phyloP scores from a whole-genome alignment of 140 eudicot species.

The Cichorium intybus region DNA sequence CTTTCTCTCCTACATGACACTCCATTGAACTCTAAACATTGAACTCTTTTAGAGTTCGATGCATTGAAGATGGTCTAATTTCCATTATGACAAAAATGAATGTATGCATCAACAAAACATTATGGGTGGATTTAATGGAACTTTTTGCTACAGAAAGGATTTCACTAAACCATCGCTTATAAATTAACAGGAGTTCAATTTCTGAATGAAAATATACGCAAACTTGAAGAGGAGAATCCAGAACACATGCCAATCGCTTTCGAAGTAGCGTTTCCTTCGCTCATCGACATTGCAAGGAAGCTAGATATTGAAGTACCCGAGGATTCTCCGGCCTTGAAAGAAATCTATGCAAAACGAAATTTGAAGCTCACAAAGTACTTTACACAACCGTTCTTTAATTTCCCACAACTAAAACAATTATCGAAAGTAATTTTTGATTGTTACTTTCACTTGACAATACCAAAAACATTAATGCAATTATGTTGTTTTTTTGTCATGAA shows the following conservation, averaged over 20 bases:
- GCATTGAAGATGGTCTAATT: too few species aligned
- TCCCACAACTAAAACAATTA: neutral
- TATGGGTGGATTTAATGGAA: neutral
- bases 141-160: neutral
- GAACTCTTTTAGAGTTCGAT: too few species aligned
- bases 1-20: too few species aligned
- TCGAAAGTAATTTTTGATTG: neutral
- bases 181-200: conserved; percentile 47
- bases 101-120: neutral
- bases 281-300: conserved; percentile 64
- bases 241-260: conserved; percentile 99
- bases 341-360: conserved; percentile 59
- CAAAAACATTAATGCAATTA: neutral
- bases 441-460: neutral
- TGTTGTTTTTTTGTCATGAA: conserved; percentile 8
- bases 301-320: conserved; percentile 55
- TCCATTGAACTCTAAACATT: too few species aligned
- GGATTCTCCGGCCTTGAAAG: conserved; percentile 56
- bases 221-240: conserved; percentile 62
- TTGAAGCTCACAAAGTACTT: conserved; percentile 68
- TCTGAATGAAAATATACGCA: conserved; percentile 51
- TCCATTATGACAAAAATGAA: neutral
- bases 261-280: conserved; percentile 92
- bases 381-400: neutral
- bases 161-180: neutral